Evolutionary conservation across 2,329 filamentous ascomycete genomes (phyloP), one percentile per base, ranked within the genome.

Genomic region (Paramyrothecium sp.): DNA sequence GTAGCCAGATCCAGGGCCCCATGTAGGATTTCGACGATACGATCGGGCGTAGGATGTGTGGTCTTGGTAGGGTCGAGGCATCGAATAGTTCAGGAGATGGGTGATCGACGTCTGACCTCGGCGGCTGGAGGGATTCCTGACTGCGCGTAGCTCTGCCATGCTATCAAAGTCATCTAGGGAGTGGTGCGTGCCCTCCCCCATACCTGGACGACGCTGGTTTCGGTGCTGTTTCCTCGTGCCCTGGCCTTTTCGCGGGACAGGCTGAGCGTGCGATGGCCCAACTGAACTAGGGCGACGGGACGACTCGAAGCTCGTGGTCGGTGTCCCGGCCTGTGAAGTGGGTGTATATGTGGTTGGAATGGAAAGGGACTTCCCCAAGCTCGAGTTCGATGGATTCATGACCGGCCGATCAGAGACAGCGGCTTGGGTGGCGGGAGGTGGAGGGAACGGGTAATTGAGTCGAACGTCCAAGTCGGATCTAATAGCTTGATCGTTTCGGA

Each of bases 101-200:
- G 95, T 98, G 71, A 99, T 99, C 68, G 91, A 96, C 55, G 92
- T 97, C 75, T 97, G 94, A 55, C 95, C 95, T 67, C 95, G 91
- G 58, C 95, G 89, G 68, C 82, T 83, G n/a, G 79, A 81, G 13
- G 82, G 73, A 63, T 85, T 86, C 57, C 81, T 78, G 57, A 86
- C 73, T 20, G 82, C 82, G 62, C 82, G 76, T 60, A 93, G 81
- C 78, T 97, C 92, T 63, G 87, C 92, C 84, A 96, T 88, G 67
- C 86, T 86, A 84, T 97, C 92, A 78, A 97, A 92, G 78, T 93
- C 88, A 71, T 89, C 83, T 64, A 89, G 61, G 10, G 66, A 63
- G 22, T 64, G 65, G 54, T 65, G 63, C 46, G 64, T 78, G 51
- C 75, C 68, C 44, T 73, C 70, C 44, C 67, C 70, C 19, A 69